Evolutionary conservation across 2,329 filamentous ascomycete species (phyloP).

Genomic region (Stagonosporopsis chrysanthemi): DNA sequence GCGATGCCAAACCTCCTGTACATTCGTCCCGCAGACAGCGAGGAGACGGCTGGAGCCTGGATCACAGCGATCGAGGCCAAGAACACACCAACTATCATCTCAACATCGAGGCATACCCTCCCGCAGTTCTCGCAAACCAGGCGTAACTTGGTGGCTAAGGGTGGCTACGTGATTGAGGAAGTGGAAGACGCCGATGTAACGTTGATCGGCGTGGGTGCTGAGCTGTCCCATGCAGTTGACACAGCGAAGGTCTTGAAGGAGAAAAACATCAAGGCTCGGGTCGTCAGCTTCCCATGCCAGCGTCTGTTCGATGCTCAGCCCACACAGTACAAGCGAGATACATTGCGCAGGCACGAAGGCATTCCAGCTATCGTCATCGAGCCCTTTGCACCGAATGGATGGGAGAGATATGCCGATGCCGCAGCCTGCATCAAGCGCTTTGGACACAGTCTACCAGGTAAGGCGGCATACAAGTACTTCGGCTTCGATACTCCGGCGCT

Average conservation of each 20-base stretch:
- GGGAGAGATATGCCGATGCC: conserved; percentile 68
- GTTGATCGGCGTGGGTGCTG: conserved; percentile 60
- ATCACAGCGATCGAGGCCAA: conserved; percentile 56
- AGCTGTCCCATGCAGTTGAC: conserved; percentile 57
- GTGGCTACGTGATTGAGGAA: conserved; percentile 58
- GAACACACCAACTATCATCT: conserved; percentile 58
- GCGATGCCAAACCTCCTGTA: conserved; percentile 70
- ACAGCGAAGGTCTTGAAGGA: conserved; percentile 51
- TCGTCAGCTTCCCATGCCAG: conserved; percentile 61
- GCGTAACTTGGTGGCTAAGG: conserved; percentile 54
- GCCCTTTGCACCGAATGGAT: conserved; percentile 64
- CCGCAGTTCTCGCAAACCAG: conserved; percentile 51
- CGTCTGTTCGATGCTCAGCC: conserved; percentile 59
- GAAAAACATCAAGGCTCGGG: conserved; percentile 53
- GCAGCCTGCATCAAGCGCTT: conserved; percentile 63
- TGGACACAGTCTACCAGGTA: conserved; percentile 64
- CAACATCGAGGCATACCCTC: conserved; percentile 56
- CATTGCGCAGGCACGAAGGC: conserved; percentile 52
- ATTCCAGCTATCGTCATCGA: conserved; percentile 66
- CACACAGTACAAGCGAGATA: conserved; percentile 55
- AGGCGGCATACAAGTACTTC: conserved; percentile 64
- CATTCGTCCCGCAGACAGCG: conserved; percentile 66
- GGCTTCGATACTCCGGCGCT: conserved; percentile 60
- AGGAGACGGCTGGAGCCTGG: conserved; percentile 66
- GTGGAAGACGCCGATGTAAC: conserved; percentile 57